Conservation (phyloP, 345 rosid species). For the Bruguiera gymnorhiza region DNA sequence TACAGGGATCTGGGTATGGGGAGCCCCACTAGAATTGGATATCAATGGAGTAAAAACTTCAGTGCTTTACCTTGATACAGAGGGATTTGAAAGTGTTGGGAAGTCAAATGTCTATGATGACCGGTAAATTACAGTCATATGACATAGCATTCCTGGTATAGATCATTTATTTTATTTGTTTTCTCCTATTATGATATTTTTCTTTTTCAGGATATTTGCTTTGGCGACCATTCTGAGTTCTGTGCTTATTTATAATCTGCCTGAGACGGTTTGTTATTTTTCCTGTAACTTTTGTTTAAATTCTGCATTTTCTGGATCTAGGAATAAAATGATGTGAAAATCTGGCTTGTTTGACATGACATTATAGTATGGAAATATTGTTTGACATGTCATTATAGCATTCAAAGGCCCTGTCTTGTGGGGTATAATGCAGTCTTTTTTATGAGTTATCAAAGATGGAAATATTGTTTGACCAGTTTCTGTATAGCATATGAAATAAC, state of each 20-base stretch:
- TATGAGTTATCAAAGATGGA: neutral
- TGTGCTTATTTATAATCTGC: slow-evolving; percentile 90
- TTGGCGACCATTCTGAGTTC: slow-evolving; percentile 97
- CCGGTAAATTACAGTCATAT: slow-evolving; percentile 44
- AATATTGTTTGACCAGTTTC: neutral
- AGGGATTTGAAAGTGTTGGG: slow-evolving; percentile 98
- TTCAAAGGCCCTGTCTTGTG: too few species aligned
- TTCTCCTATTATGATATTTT: slow-evolving; percentile 8
- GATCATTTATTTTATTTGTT: neutral
- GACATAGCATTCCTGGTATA: slow-evolving; percentile 2
- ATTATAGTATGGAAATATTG: neutral
- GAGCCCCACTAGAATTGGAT: slow-evolving; percentile 73
- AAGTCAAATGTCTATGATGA: slow-evolving; percentile 98
- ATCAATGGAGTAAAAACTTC: slow-evolving; percentile 80
- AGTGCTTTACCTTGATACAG: slow-evolving; percentile 90
- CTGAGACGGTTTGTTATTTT: slow-evolving; percentile 80
- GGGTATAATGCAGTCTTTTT: neutral
- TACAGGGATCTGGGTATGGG: slow-evolving; percentile 99
- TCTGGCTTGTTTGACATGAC: neutral
- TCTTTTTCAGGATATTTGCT: slow-evolving; percentile 82
- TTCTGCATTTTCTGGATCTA: neutral
- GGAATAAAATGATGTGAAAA: neutral
- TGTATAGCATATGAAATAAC: too few species aligned
- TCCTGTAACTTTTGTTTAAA: slow-evolving; percentile 11
- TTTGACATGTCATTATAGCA: neutral